Evolutionary conservation across 768 basidiomycete genomes (phyloP).

Genomic region (Mycena capillaripes): DNA sequence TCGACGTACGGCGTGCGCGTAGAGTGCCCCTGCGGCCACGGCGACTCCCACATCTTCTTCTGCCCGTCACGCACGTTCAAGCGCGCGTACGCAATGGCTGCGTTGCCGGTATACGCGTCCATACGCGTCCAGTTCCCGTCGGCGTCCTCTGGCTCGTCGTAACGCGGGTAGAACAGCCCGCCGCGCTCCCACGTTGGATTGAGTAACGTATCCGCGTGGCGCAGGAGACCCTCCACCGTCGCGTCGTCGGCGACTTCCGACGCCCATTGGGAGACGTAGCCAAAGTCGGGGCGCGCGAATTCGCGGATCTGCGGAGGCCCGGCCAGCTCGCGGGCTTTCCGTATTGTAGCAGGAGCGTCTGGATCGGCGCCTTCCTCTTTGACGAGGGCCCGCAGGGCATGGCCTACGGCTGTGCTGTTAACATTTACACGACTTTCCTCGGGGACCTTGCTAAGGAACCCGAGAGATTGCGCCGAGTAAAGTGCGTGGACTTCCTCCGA

Average conservation of each 20-base stretch:
- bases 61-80: constrained; percentile 34
- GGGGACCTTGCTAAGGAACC: constrained; percentile 12
- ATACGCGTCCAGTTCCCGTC: constrained; percentile 24
- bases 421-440: constrained; percentile 22
- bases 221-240: constrained; percentile 18
- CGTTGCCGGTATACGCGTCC: constrained; percentile 29
- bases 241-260: constrained; percentile 26
- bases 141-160: constrained; percentile 18
- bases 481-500: constrained; percentile 26
- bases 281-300: constrained; percentile 16
- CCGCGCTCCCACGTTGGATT: constrained; percentile 30
- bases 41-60: constrained; percentile 28
- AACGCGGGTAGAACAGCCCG: constrained; percentile 30
- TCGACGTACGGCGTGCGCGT: constrained; percentile 16
- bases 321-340: constrained; percentile 29
- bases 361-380: constrained; percentile 21
- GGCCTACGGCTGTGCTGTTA: constrained; percentile 9
- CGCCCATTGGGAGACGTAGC: constrained; percentile 24
- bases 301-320: not conserved
- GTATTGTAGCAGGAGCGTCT: constrained; percentile 4
- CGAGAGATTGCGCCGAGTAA: constrained; percentile 20
- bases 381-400: constrained; percentile 18
- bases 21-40: constrained; percentile 26
- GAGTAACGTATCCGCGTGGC: constrained; percentile 28
- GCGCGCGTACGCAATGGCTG: constrained; percentile 26